phyloP scores from a whole-genome alignment of 2,329 filamentous ascomycete species.

The Hypoxylon sp. region DNA sequence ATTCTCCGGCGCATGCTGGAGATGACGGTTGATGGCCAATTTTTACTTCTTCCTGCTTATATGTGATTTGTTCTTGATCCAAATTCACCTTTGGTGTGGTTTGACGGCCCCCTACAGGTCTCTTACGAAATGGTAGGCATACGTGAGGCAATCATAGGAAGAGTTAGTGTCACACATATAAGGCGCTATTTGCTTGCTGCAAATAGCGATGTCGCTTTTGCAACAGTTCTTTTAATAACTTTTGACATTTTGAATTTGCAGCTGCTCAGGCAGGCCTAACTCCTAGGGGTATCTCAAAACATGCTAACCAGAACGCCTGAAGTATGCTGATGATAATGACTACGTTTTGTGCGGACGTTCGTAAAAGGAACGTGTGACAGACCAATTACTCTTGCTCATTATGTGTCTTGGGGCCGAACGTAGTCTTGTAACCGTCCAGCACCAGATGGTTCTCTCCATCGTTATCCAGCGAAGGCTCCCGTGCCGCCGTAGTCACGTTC shows the following conservation, averaged over 20 bases:
- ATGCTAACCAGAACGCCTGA: constrained; percentile 26
- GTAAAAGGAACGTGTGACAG: too few relatives aligned
- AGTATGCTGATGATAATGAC: constrained; percentile 31
- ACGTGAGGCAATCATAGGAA: not conserved
- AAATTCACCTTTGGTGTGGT: constrained; percentile 9
- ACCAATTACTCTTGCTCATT: constrained; percentile 39
- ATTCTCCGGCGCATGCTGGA: constrained; percentile 71
- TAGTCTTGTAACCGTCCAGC: constrained; percentile 65
- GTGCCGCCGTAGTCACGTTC: constrained; percentile 55
- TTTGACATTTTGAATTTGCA: constrained; percentile 4
- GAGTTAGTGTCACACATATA: too few relatives aligned
- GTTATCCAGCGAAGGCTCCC: constrained; percentile 55
- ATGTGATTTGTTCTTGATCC: constrained; percentile 39
- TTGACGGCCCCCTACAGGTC: not conserved
- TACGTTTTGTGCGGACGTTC: constrained; percentile 4
- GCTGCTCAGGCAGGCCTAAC: not conserved
- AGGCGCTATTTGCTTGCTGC: too few relatives aligned
- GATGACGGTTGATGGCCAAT: constrained; percentile 96
- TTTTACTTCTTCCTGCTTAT: constrained; percentile 44
- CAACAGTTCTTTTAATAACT: not conserved
- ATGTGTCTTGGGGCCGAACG: constrained; percentile 50
- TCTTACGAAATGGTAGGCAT: not conserved
- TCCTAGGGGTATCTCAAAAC: constrained; percentile 39
- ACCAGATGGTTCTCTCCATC: constrained; percentile 58
- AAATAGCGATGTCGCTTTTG: too few relatives aligned